Conservation (phyloP, 176 grass and related monocot genomes). For the Elaeis guineensis region DNA sequence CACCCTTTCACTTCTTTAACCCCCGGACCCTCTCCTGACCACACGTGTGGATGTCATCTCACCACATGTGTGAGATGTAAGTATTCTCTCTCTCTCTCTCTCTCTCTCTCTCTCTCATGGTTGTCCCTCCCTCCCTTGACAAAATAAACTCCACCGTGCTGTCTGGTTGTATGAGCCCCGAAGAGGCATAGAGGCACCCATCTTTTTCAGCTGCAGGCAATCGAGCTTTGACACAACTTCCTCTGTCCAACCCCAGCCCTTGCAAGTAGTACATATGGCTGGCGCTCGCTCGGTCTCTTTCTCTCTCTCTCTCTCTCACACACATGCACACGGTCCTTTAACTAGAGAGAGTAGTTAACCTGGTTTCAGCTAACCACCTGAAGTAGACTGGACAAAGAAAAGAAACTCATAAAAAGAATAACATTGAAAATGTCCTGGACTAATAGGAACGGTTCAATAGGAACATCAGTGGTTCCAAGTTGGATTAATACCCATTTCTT, state of each 20-base stretch:
- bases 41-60: constrained; percentile 78
- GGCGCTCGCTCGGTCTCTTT: no score
- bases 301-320: no score
- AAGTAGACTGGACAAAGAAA: no score
- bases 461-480: no score
- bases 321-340: no score
- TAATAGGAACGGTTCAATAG: no score
- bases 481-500: no score
- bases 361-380: no score
- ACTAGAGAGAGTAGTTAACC: no score
- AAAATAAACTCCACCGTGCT: constrained; percentile 1
- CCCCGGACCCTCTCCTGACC: constrained; percentile 35
- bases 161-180: background rate
- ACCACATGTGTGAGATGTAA: constrained; percentile 38
- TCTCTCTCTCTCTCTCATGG: background rate
- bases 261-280: no score
- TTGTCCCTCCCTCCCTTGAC: background rate
- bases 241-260: background rate
- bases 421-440: no score
- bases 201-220: background rate
- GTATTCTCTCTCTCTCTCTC: background rate
- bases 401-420: no score
- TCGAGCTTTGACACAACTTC: background rate
- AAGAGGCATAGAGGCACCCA: background rate
- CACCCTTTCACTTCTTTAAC: constrained; percentile 48